A percentile compares a stretch with the other conserved stretches of the same genome.
Evolutionary conservation across 1,139 yeast genomes (phyloP).

Genomic region (Lipomyces yarrowii): DNA sequence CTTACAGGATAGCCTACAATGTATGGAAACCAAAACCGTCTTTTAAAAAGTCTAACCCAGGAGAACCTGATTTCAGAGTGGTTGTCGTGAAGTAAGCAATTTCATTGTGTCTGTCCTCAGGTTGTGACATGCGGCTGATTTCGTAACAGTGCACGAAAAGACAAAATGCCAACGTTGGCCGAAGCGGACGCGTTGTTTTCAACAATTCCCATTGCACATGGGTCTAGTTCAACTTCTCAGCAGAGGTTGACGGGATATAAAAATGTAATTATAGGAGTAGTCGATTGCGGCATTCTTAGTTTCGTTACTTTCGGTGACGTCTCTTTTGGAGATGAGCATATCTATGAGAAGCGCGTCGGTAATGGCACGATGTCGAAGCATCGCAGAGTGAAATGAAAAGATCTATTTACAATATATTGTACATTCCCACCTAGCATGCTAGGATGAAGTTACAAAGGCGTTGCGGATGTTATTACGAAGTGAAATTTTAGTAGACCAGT

Average conservation of each 20-base stretch:
- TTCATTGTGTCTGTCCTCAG: background rate
- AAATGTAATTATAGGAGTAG: slow-evolving; percentile 61
- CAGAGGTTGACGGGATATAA: slow-evolving; percentile 53
- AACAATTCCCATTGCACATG: slow-evolving; percentile 38
- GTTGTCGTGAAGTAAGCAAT: slow-evolving; percentile 51
- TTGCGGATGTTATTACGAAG: background rate
- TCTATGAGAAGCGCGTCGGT: slow-evolving; percentile 10
- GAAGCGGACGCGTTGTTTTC: slow-evolving; percentile 42
- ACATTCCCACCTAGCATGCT: slow-evolving; percentile 7
- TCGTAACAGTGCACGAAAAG: slow-evolving; percentile 44
- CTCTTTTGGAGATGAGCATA: slow-evolving; percentile 53
- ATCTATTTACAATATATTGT: slow-evolving; percentile 7
- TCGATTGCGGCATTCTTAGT: slow-evolving; percentile 73
- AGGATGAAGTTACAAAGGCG: slow-evolving; percentile 1
- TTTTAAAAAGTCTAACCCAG: slow-evolving; percentile 71
- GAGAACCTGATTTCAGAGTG: slow-evolving; percentile 75
- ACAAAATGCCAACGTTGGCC: slow-evolving; percentile 56
- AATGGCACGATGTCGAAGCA: slow-evolving; percentile 5
- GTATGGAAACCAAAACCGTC: slow-evolving; percentile 84
- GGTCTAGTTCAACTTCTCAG: slow-evolving; percentile 39
- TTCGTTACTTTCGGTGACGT: slow-evolving; percentile 64
- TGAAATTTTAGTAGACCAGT: background rate
- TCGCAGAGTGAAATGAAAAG: background rate
- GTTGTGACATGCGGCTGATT: background rate
- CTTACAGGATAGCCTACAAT: slow-evolving; percentile 51